Evolutionary conservation across 305 asterid genomes (phyloP).

Genomic region (Solanum hybrid): DNA sequence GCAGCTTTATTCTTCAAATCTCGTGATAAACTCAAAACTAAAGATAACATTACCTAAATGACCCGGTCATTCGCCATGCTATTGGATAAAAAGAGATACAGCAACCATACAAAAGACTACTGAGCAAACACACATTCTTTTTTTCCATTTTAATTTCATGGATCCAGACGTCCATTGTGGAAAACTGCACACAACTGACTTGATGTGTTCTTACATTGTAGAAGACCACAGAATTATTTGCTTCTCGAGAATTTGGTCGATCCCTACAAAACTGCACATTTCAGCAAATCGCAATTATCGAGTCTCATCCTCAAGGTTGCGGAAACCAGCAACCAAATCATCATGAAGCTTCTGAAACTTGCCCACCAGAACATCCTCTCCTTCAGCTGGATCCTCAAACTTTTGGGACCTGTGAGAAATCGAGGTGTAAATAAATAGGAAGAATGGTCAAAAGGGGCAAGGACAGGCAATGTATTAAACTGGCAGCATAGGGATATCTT

Average conservation of each 20-base stretch:
- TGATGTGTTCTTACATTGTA: constrained; percentile 7
- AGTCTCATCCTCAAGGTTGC: constrained; percentile 89
- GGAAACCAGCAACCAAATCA: constrained; percentile 89
- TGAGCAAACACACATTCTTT: constrained; percentile 10
- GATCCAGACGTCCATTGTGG: not conserved
- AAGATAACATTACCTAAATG: not conserved
- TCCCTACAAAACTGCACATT: not conserved
- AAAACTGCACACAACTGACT: constrained; percentile 19
- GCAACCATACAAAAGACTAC: constrained; percentile 23
- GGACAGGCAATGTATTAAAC: not conserved
- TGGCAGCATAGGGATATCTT: not conserved
- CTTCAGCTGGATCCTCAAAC: constrained; percentile 98
- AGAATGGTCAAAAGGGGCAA: not conserved
- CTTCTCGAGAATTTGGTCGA: not conserved
- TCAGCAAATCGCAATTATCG: constrained; percentile 25
- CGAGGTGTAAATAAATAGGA: not conserved
- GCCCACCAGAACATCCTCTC: constrained; percentile 60
- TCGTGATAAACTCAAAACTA: not conserved
- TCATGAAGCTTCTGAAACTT: constrained; percentile 83
- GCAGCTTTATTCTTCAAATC: constrained; percentile 6
- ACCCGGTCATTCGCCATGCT: not conserved
- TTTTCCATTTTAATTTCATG: not conserved
- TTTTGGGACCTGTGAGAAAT: constrained; percentile 68
- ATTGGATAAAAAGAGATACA: constrained; percentile 31
- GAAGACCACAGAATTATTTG: constrained; percentile 5